Percentiles rank a stretch among this genome's conserved stretches.
phyloP scores from a whole-genome alignment of 78 protist genomes.

The Dictyostelium intermedium region DNA sequence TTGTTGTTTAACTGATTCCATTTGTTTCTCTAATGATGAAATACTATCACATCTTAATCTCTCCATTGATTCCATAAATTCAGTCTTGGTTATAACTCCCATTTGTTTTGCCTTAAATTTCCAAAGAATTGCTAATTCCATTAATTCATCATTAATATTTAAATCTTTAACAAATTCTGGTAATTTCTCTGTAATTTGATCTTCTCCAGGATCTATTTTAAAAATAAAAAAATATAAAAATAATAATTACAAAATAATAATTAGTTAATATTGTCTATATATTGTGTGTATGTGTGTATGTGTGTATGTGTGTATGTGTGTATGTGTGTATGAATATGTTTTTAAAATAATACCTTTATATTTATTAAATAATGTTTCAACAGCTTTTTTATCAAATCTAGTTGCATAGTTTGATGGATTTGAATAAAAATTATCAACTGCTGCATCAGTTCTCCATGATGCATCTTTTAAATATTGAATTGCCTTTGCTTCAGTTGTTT shows the following conservation, averaged over 20 bases:
- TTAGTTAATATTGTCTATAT: no score
- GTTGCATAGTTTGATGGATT: constrained; percentile 28
- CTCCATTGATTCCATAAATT: constrained; percentile 13
- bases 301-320: no score
- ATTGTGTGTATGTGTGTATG: no score
- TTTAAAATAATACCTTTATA: constrained; percentile 69
- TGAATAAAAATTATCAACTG: constrained; percentile 11
- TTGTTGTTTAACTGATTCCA: background rate
- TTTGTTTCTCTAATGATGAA: constrained; percentile 8
- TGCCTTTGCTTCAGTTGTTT: constrained; percentile 35
- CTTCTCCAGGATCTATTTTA: constrained; percentile 11
- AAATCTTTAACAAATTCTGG: background rate
- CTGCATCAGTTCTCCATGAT: constrained; percentile 15
- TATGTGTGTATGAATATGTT: no score
- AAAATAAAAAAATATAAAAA: background rate
- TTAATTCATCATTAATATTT: background rate
- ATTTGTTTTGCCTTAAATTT: constrained; percentile 26
- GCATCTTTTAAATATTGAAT: constrained; percentile 26
- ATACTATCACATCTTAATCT: background rate
- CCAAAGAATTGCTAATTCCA: constrained; percentile 62
- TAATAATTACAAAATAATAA: no score
- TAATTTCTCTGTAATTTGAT: constrained; percentile 48
- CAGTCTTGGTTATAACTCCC: constrained; percentile 23
- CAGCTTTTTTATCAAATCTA: background rate
- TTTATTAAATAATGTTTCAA: constrained; percentile 8